Evolutionary conservation across 176 grass and related monocot species (phyloP), one percentile per base, ranked within the genome.

Genomic region (Guadua angustifolia): DNA sequence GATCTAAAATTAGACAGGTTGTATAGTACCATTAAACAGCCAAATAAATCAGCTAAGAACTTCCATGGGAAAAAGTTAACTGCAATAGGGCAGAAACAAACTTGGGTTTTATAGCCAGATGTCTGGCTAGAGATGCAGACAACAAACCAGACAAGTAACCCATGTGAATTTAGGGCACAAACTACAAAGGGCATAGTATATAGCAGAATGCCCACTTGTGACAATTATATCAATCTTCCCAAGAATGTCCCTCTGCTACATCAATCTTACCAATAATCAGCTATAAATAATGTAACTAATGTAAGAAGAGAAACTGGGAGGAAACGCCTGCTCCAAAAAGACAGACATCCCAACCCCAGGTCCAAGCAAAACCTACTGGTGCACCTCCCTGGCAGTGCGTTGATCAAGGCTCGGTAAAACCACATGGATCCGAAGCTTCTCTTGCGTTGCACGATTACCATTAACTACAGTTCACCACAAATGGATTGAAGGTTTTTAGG

Each of bases 381-480:
- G 73, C 38, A 53, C 78, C 47, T 43, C 66, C 65, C 35, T 79
- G 75, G 73, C 29, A 61, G 75, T 88, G 52, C n/a, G 14, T 50
- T 18, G 11, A 81, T 83, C 64, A 79, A 80, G 39, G 59, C 67
- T 65, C 19, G 42, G 55, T 33, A 52, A 75, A 75, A 15, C n/a
- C 55, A 83, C 73, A 83, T 57, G 44, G 79, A 38, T 21, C 40
- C 16, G 57, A 86, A 78, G 58, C 74, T 83, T 78, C 71, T 57
- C 55, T 57, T 76, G 2, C 16, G 7, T 9, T 40, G 44, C 44
- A 57, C 16, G 46, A 46, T 58, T 80, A 77, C 81, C 75, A 92
- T 80, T 57, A 94, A 85, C 91, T 94, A 86, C 91, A 99, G 45
- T 86, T 99, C 80, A 99, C 93, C 40, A 99, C 85, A 79, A 95